Conservation (phyloP, 2,329 filamentous ascomycete species). For the Dothistroma septosporum region DNA sequence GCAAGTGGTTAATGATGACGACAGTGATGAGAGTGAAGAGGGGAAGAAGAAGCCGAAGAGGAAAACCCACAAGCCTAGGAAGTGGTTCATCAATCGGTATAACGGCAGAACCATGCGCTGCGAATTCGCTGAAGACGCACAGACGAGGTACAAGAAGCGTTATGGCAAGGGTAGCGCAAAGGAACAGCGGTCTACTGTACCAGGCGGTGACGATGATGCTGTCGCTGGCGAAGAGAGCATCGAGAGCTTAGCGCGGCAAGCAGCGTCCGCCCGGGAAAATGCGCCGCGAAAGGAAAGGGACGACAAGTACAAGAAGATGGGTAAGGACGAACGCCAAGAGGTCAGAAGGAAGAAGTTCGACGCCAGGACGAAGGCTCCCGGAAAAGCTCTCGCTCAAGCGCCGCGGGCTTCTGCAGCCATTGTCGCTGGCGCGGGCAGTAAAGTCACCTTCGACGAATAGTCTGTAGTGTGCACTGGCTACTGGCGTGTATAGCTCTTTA, state of each 20-base stretch:
- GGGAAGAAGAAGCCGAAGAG: conserved; percentile 35
- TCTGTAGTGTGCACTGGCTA: background rate
- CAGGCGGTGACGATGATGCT: conserved; percentile 22
- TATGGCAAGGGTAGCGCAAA: conserved; percentile 62
- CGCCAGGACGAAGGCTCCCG: conserved; percentile 43
- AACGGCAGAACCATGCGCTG: conserved; percentile 76
- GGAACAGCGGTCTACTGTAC: conserved; percentile 1
- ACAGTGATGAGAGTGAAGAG: conserved; percentile 36
- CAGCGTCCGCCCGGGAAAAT: conserved; percentile 17
- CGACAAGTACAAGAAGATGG: conserved; percentile 27
- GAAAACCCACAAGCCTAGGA: conserved; percentile 48
- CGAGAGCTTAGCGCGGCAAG: conserved; percentile 15
- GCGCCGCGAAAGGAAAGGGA: conserved; percentile 23
- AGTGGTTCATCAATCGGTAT: conserved; percentile 82
- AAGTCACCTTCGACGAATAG: conserved; percentile 70
- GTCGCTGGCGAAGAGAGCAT: conserved; percentile 20
- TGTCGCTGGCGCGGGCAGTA: conserved; percentile 73
- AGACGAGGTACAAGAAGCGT: conserved; percentile 86
- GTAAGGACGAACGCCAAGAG: conserved; percentile 32
- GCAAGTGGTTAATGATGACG: conserved; percentile 47
- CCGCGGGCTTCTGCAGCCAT: conserved; percentile 72
- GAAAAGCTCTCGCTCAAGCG: conserved; percentile 44
- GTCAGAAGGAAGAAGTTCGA: conserved; percentile 39
- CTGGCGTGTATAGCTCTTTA: background rate
- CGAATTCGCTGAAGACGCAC: conserved; percentile 90